A percentile compares a stretch with the other conserved stretches of the same genome.
phyloP scores from a whole-genome alignment of 176 grass and related monocot species.

The Aegilops bicornis region DNA sequence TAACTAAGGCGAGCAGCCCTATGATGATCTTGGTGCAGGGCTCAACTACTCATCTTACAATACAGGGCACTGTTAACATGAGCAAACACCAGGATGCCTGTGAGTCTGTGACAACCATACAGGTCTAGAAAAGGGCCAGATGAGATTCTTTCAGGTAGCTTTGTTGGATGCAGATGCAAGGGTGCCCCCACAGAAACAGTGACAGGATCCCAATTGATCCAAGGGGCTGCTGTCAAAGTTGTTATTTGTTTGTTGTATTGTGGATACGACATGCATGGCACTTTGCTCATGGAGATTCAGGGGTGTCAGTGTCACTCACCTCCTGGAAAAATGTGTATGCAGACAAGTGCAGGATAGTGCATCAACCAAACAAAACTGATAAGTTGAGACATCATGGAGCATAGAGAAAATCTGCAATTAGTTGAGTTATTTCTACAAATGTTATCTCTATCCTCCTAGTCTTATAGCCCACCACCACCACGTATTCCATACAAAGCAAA shows the following conservation, averaged over 20 bases:
- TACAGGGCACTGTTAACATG: background rate
- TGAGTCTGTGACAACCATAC: background rate
- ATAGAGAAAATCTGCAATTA: background rate
- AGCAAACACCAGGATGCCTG: conserved; percentile 13
- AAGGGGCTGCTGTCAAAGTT: background rate
- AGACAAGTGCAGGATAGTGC: background rate
- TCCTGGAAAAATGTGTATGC: conserved; percentile 21
- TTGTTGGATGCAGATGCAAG: conserved; percentile 23
- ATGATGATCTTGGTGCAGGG: background rate
- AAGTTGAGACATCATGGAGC: background rate
- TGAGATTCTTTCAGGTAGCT: conserved; percentile 20
- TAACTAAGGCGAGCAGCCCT: too few species aligned
- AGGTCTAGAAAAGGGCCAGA: background rate
- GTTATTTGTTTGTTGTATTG: background rate
- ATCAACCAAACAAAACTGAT: background rate
- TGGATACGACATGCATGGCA: background rate
- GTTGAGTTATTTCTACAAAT: background rate
- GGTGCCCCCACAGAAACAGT: too few species aligned
- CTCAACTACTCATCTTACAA: background rate
- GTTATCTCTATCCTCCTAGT: too few species aligned
- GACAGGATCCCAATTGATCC: background rate
- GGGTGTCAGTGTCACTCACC: background rate
- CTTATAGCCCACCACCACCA: too few species aligned
- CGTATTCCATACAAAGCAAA: too few species aligned
- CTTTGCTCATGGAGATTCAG: background rate